These are phyloP conservation scores for Tremella fuciformis DNA, from an alignment of 768 basidiomycete species.

Conservation along the genomic window DNA sequence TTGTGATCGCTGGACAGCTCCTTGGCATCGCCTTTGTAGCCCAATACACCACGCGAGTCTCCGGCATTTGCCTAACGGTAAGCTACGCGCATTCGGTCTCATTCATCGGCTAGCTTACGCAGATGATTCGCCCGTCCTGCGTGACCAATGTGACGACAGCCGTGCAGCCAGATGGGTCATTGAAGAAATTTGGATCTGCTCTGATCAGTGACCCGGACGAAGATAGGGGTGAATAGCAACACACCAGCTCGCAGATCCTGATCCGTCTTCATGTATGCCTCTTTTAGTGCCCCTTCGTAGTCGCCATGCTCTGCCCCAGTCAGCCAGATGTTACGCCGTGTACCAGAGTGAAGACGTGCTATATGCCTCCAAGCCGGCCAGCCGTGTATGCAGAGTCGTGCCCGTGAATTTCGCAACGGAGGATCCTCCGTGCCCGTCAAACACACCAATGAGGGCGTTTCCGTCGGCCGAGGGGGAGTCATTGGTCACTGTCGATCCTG, in stretches of 20 bases:
- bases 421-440: constrained; percentile 94
- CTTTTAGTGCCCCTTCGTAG: constrained; percentile 75
- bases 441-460: constrained; percentile 84
- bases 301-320: constrained; percentile 53
- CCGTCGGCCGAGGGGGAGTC: constrained; percentile 57
- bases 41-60: constrained; percentile 87
- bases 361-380: constrained; percentile 44
- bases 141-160: constrained; percentile 86
- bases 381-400: constrained; percentile 46
- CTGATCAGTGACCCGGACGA: background rate
- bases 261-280: constrained; percentile 88
- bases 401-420: constrained; percentile 51
- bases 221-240: constrained; percentile 11
- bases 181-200: constrained; percentile 76
- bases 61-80: constrained; percentile 84
- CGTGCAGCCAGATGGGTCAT: constrained; percentile 94
- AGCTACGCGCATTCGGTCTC: constrained; percentile 1
- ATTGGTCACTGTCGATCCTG: constrained; percentile 48
- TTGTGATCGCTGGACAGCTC: constrained; percentile 94
- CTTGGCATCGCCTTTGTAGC: constrained; percentile 78
- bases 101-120: constrained; percentile 27
- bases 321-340: background rate
- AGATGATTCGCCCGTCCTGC: constrained; percentile 64
- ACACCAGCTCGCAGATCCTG: constrained; percentile 83
- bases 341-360: constrained; percentile 31